Evolutionary conservation across 2,329 filamentous ascomycete species (phyloP).

Genomic region (Fusarium nygamai): DNA sequence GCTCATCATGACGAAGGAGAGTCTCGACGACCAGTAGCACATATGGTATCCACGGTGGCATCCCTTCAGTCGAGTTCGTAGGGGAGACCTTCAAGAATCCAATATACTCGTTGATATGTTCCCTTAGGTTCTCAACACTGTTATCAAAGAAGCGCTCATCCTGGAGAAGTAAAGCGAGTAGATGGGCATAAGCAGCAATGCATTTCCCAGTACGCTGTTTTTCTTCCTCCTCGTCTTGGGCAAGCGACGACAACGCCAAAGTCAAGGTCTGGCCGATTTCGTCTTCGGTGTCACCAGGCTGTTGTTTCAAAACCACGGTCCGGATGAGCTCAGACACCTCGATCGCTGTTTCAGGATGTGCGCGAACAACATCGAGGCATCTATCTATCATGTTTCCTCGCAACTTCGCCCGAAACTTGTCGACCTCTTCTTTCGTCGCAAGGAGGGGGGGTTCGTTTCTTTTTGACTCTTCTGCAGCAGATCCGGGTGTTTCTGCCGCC

Average conservation of each 20-base stretch:
- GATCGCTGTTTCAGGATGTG: constrained; percentile 88
- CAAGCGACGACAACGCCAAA: constrained; percentile 80
- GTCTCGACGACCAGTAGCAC: constrained; percentile 91
- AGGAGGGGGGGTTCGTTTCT: constrained; percentile 31
- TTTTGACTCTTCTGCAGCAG: constrained; percentile 18
- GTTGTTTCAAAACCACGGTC: constrained; percentile 71
- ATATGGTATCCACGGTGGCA: constrained; percentile 93
- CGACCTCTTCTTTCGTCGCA: constrained; percentile 76
- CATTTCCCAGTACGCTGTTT: constrained; percentile 70
- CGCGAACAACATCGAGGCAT: constrained; percentile 88
- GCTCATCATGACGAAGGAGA: constrained; percentile 87
- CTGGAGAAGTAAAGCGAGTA: constrained; percentile 88
- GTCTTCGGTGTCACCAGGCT: constrained; percentile 65
- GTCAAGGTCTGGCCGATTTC: constrained; percentile 86
- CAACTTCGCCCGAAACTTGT: constrained; percentile 77
- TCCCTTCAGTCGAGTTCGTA: constrained; percentile 75
- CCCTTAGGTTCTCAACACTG: constrained; percentile 77
- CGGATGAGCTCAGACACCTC: constrained; percentile 89
- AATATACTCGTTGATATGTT: constrained; percentile 79
- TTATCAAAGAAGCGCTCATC: constrained; percentile 82
- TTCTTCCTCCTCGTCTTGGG: constrained; percentile 68
- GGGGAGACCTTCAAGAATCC: constrained; percentile 79
- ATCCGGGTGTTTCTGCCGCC: constrained; percentile 31
- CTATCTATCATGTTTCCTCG: constrained; percentile 85
- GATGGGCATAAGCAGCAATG: constrained; percentile 89